These are phyloP conservation scores for Clavispora phyllophila DNA, from an alignment of 805 yeast genomes.

Conservation along the genomic window DNA sequence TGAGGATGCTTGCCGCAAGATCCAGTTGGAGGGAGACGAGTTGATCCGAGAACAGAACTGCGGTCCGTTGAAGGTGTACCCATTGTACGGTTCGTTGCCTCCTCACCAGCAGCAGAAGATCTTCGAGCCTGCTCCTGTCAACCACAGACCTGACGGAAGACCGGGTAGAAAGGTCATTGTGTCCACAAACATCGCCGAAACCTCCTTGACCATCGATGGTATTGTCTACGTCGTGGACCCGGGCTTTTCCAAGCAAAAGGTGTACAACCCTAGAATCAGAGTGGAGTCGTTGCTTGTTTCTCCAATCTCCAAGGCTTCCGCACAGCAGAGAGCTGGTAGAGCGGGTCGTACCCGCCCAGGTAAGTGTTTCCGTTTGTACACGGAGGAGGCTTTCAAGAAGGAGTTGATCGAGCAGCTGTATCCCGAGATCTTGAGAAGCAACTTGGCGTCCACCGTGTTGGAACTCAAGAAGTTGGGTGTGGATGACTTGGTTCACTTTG, in stretches of 20 bases:
- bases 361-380: conserved; percentile 91
- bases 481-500: conserved; percentile 95
- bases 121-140: conserved; percentile 83
- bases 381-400: conserved; percentile 93
- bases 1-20: conserved; percentile 91
- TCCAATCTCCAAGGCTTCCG: conserved; percentile 94
- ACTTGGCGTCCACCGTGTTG: conserved; percentile 84
- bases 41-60: conserved; percentile 81
- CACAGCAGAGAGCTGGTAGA: conserved; percentile 99
- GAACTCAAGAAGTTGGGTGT: conserved; percentile 92
- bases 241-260: conserved; percentile 94
- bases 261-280: conserved; percentile 91
- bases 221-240: conserved; percentile 97
- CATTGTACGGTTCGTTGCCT: conserved; percentile 93
- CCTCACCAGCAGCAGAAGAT: conserved; percentile 93
- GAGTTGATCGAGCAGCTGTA: conserved; percentile 93
- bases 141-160: conserved; percentile 66
- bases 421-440: conserved; percentile 91
- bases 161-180: conserved; percentile 95
- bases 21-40: conserved; percentile 84
- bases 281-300: conserved; percentile 92
- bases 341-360: conserved; percentile 99
- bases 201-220: conserved; percentile 96
- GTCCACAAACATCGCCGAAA: conserved; percentile 95
- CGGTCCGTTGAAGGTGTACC: conserved; percentile 88